Evolutionary conservation across 139 green algal species (phyloP), one percentile per base, ranked within the genome.

Genomic region (Chlorella ohadii): DNA sequence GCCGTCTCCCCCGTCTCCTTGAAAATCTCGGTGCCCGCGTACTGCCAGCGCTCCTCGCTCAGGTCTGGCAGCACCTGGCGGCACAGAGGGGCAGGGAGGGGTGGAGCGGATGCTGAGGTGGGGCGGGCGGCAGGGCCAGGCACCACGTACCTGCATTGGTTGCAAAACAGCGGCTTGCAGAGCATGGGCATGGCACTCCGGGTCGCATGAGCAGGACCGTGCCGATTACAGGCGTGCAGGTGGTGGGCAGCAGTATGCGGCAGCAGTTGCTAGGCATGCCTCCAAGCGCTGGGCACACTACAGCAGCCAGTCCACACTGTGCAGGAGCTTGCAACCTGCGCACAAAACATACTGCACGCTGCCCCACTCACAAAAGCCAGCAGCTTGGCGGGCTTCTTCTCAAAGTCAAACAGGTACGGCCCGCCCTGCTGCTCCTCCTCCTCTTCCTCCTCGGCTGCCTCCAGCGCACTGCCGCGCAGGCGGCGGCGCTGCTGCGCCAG

Each of bases 51-150:
- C 4, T 66, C 33, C 16, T 66, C 33, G 47, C 86, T 77, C 63
- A 93, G 31, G 55, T 93, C 86, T 38, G 90, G 90, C 51, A 93
- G 71, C 34, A 93, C 75, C 76, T 82, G 27, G 6, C 19, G 55
- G 33, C 5, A 41, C 22, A 22, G 22, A 27, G 28, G 19, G 66
- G n/a, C 1, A 19, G 66, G 56, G 15, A 76, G 39, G 15, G n/a
- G 39, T 22, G 38, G 70, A 59, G 15, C 19, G 51, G 44, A 9
- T 59, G 51, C n/a, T n/a, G n/a, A n/a, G n/a, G n/a, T n/a, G n/a
- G n/a, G n/a, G n/a, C n/a, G n/a, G n/a, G n/a, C n/a, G n/a, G n/a
- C n/a, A n/a, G n/a, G n/a, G n/a, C n/a, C n/a, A n/a, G n/a, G n/a
- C n/a, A n/a, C n/a, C n/a, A n/a, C n/a, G n/a, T n/a, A n/a, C n/a